Conservation (phyloP, 192 early-diverging fungal species). For the Coemansia erecta region DNA sequence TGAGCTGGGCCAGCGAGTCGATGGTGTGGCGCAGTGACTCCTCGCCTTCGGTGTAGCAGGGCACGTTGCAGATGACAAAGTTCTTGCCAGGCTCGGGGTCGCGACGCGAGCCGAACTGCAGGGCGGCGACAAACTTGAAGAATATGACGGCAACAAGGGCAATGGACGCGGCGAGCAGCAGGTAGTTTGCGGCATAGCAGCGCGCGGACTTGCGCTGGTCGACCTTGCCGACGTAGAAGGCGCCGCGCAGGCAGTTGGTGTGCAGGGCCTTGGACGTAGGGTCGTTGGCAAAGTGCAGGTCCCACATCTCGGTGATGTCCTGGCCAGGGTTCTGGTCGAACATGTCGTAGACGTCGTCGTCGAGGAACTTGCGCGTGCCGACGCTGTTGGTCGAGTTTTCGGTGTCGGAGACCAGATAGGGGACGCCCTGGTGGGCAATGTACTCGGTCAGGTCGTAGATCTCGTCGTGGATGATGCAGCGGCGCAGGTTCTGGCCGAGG, state of each 20-base stretch:
- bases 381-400: constrained; percentile 42
- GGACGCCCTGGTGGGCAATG: constrained; percentile 50
- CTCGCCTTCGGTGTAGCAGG: constrained; percentile 98
- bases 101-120: constrained; percentile 76
- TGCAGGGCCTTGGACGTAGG: constrained; percentile 51
- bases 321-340: constrained; percentile 63
- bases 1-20: constrained; percentile 85
- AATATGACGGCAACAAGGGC: constrained; percentile 81
- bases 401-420: constrained; percentile 48
- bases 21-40: constrained; percentile 89
- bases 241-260: constrained; percentile 74
- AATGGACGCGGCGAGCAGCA: constrained; percentile 76
- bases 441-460: constrained; percentile 75
- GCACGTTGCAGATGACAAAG: constrained; percentile 92
- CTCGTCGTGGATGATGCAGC: constrained; percentile 67
- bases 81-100: constrained; percentile 82
- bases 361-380: constrained; percentile 58
- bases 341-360: constrained; percentile 58
- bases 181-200: constrained; percentile 81
- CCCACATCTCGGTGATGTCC: constrained; percentile 64
- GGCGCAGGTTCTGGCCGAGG: constrained; percentile 43
- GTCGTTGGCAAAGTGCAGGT: constrained; percentile 53
- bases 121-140: constrained; percentile 94
- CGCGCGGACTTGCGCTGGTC: constrained; percentile 77
- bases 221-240: constrained; percentile 84